A percentile compares a stretch with the other conserved stretches of the same genome.
Conservation (phyloP, 495 filamentous ascomycete genomes). For the Penicillium chermesinum region DNA sequence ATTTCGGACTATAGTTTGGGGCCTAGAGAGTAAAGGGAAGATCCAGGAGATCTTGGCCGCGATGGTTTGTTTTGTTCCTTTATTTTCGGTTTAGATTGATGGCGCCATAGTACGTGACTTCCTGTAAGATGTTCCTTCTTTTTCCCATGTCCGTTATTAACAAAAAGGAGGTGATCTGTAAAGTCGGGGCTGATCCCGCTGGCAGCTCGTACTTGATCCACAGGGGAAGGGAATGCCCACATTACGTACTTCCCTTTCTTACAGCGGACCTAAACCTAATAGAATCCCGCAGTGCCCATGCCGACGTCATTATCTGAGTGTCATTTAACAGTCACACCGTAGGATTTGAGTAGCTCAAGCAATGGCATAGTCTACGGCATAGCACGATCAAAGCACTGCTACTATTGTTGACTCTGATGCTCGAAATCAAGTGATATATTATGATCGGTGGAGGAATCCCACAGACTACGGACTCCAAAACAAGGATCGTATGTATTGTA, state of each 20-base stretch:
- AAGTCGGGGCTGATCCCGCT: neutral
- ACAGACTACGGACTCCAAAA: neutral
- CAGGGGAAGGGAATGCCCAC: neutral
- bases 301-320: too few species aligned
- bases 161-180: neutral
- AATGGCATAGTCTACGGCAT: too few species aligned
- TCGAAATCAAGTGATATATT: too few species aligned
- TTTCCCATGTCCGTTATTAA: neutral
- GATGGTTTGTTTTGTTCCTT: neutral
- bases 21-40: neutral
- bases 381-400: too few species aligned
- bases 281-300: too few species aligned
- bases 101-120: neutral
- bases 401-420: too few species aligned
- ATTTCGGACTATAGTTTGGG: neutral
- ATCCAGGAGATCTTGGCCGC: neutral
- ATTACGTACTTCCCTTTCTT: neutral
- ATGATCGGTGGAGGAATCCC: neutral
- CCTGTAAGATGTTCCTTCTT: neutral
- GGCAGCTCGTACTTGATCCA: neutral
- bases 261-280: neutral
- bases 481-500: neutral
- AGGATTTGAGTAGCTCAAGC: too few species aligned
- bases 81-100: neutral
- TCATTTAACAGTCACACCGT: too few species aligned